Evolutionary conservation across 2,329 filamentous ascomycete genomes (phyloP), one percentile per base, ranked within the genome.

Genomic region (Penicillium rolfsii): DNA sequence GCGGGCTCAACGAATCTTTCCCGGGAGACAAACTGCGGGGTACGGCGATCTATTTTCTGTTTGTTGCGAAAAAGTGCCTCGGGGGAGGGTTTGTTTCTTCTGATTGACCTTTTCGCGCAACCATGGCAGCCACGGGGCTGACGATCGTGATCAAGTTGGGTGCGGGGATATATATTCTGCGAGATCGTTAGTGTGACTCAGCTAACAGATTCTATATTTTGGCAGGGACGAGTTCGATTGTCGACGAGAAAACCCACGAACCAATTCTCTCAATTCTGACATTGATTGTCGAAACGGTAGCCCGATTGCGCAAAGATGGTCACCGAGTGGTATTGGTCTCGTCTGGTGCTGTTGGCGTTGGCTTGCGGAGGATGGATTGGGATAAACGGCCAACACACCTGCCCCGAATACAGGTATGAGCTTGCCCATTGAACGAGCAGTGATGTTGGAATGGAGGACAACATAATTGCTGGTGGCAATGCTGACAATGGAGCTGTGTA

Each of bases 311-410:
- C 67, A 90, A 93, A 77, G 90, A 96, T 87, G 95, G 95, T 53
- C 93, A 99, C 77, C 88, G 89, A 70, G 95, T 99, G 55, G 89
- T 99, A 76, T 91, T 99, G 67, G 96, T 98, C 65, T 99, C 95
- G 2, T 99, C 95, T 0, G 95, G 95, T 62, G 95, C 95, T 76
- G 96, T 99, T 77, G 95, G 94, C 60, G 93, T 99, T 62, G 95
- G 93, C 6, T 83, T 99, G 62, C 87, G 91, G 60, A 87, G 93
- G 62, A 97, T 98, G 91, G 87, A 97, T 74, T 83, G 96, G 62
- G 87, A 91, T 30, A 90, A 90, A 71, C 86, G 92, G 68, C 95
- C 95, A 24, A 97, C 97, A 77, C 90, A 96, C 76, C 84, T 99
- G 40, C 90, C 94, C 52, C 87, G 93, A 76, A 84, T 97, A 62